Base-by-base conservation (phyloP, 192 early-diverging fungal genomes). In the Allomyces javanicus region DNA sequence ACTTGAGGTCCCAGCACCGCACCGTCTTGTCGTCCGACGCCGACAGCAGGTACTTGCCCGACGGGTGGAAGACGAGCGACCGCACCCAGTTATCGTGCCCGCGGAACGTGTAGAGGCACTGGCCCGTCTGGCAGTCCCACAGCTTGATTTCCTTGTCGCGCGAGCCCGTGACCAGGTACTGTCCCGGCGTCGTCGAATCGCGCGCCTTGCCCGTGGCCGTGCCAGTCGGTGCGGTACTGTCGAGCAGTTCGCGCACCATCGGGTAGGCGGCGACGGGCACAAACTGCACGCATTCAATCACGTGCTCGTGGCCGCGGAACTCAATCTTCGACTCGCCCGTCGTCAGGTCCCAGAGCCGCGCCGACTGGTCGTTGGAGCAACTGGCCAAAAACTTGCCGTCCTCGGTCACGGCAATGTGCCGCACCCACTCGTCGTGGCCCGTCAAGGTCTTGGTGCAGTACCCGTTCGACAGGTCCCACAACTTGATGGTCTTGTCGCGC, bases 71-170 rank as follows among this genome's bases (percentile, higher is more conserved):
- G 0, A 82, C 81, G 55, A 96, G 72, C 44, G 86, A 89, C 45
- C 93, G 86, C 12, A 95, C 82, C 93, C 93, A 95, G 71, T 92
- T 93, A 63, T 95, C 92, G 69, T 95, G 93, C 12, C 93, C 92
- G 26, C 80, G 73, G 75, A 96, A 77, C 1, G 87, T 90, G 63
- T 83, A 79, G 25, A 96, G 72, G 44, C 85, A 82, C 71, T 89
- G 83, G 24, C 77, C 79, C 7, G 79, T 78, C 25, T 76, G 69
- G 0, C 77, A 67, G 64, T 94, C 88, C 92, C 94, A 96, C 40
- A 96, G 73, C 65, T 85, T 88, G 61, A 97, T 82, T 0, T 88
- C 87, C 66, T 94, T 94, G 73, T 97, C 94, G 65, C 94, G 81
- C 58, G 91, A 92, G 2, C 85, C 92, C 40, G 90, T 89, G 1